These are phyloP conservation scores for Peltaster fructicola DNA, from an alignment of 2,329 filamentous ascomycete genomes.

Conservation along the genomic window DNA sequence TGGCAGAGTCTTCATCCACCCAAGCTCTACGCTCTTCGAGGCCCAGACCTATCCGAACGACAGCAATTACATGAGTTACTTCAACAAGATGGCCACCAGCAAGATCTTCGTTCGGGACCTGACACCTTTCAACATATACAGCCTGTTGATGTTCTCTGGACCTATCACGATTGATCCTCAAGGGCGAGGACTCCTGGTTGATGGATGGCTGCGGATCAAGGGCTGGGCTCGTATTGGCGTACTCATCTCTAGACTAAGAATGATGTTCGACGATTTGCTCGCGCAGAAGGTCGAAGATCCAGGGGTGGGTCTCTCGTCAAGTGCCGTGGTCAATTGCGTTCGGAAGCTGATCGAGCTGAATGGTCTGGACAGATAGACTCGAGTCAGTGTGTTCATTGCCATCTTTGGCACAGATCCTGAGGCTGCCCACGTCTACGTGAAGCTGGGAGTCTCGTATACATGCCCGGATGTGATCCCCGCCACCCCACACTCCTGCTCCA, in stretches of 20 bases:
- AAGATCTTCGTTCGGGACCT: conserved; percentile 86
- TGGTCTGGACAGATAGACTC: conserved; percentile 37
- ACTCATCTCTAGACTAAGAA: conserved; percentile 61
- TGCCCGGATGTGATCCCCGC: no score
- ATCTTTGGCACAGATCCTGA: no score
- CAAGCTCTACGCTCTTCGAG: conserved; percentile 70
- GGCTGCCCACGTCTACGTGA: no score
- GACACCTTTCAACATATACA: conserved; percentile 84
- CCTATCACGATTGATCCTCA: conserved; percentile 71
- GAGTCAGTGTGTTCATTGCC: no score
- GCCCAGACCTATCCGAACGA: conserved; percentile 59
- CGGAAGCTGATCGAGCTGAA: conserved; percentile 73
- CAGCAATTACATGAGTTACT: conserved; percentile 71
- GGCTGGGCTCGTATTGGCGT: conserved; percentile 95
- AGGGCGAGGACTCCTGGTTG: conserved; percentile 72
- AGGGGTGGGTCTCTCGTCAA: conserved; percentile 23
- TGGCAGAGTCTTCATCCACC: conserved; percentile 82
- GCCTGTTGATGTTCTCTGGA: conserved; percentile 74
- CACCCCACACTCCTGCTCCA: no score
- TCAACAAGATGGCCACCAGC: conserved; percentile 75
- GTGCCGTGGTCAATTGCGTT: conserved; percentile 60
- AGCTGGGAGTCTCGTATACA: no score
- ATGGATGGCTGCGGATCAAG: conserved; percentile 71
- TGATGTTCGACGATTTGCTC: conserved; percentile 74
- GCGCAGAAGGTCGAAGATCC: conserved; percentile 66